A percentile compares a stretch with the other conserved stretches of the same genome.
Conservation (phyloP, 2,329 filamentous ascomycete genomes). For the Ophiognomonia clavigignenti-juglandacearum region DNA sequence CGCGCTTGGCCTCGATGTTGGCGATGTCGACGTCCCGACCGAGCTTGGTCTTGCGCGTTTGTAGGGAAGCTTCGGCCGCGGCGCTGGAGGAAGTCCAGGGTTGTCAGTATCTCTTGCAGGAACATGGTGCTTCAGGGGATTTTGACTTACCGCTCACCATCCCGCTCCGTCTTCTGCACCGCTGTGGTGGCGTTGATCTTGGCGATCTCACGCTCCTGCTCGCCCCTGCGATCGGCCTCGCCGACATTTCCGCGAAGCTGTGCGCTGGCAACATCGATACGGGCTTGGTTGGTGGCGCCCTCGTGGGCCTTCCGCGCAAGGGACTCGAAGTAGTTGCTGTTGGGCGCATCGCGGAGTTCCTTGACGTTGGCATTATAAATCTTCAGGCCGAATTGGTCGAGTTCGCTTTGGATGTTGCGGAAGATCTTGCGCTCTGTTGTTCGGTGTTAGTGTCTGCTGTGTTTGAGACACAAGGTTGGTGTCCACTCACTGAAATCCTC, state of each 20-base stretch:
- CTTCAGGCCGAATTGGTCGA: slow-evolving; percentile 74
- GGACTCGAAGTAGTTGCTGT: slow-evolving; percentile 78
- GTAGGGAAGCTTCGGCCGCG: slow-evolving; percentile 69
- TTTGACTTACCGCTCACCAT: background rate
- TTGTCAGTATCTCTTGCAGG: slow-evolving; percentile 52
- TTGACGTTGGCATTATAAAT: slow-evolving; percentile 75
- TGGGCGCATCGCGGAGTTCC: slow-evolving; percentile 77
- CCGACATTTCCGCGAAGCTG: slow-evolving; percentile 66
- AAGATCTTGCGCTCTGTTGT: slow-evolving; percentile 58
- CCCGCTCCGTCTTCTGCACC: slow-evolving; percentile 70
- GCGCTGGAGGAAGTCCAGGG: slow-evolving; percentile 68
- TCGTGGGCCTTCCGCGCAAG: slow-evolving; percentile 81
- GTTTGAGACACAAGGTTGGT: background rate
- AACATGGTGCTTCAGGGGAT: too few species aligned
- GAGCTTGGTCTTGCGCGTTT: slow-evolving; percentile 67
- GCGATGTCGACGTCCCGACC: slow-evolving; percentile 71
- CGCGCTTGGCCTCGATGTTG: slow-evolving; percentile 67
- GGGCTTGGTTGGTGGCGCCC: slow-evolving; percentile 75
- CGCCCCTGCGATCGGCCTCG: slow-evolving; percentile 71
- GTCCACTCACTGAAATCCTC: slow-evolving; percentile 24
- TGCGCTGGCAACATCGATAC: slow-evolving; percentile 61
- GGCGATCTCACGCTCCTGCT: slow-evolving; percentile 79
- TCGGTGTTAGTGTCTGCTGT: background rate
- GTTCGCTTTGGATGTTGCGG: slow-evolving; percentile 71
- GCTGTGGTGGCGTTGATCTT: slow-evolving; percentile 85